A percentile compares a stretch with the other conserved stretches of the same genome.
phyloP scores from a whole-genome alignment of 805 yeast species.

The Starmerella asiatica region DNA sequence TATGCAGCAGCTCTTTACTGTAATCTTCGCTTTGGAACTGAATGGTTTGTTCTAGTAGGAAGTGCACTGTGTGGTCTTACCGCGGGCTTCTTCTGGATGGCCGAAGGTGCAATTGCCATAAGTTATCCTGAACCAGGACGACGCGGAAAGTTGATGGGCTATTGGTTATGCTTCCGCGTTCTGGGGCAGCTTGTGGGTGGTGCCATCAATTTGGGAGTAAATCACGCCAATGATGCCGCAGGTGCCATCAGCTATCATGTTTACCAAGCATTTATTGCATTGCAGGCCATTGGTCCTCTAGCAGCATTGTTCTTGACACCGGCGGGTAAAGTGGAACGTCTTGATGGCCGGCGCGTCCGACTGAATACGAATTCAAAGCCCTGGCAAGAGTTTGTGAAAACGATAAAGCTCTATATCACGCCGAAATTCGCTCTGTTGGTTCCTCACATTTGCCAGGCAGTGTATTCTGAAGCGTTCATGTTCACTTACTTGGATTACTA shows the following conservation, averaged over 20 bases:
- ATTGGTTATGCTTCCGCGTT: conserved; percentile 18
- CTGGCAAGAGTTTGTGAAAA: conserved; percentile 4
- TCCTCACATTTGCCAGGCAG: conserved; percentile 15
- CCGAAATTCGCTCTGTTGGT: conserved; percentile 10
- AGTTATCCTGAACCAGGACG: conserved; percentile 20
- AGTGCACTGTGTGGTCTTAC: conserved; percentile 20
- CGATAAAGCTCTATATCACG: conserved; percentile 5
- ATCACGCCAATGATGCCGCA: conserved; percentile 2
- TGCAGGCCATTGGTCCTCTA: conserved; percentile 19
- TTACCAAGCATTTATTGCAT: conserved; percentile 16
- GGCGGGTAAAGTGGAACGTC: conserved; percentile 22
- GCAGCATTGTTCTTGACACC: conserved; percentile 17
- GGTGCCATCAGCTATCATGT: conserved; percentile 15
- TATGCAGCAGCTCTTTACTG: conserved; percentile 21
- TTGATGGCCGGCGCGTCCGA: conserved; percentile 22
- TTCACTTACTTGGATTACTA: conserved; percentile 25
- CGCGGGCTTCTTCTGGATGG: conserved; percentile 22
- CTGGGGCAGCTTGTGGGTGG: conserved; percentile 20
- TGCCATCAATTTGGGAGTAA: conserved; percentile 19
- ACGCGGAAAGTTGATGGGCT: conserved; percentile 17
- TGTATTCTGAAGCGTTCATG: conserved; percentile 12
- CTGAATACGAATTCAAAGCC: conserved; percentile 2
- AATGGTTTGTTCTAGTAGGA: conserved; percentile 19
- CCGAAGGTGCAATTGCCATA: conserved; percentile 20
- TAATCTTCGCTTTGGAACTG: conserved; percentile 17